phyloP scores from a whole-genome alignment of 116 monocot genomes.

The Iris pallida region DNA sequence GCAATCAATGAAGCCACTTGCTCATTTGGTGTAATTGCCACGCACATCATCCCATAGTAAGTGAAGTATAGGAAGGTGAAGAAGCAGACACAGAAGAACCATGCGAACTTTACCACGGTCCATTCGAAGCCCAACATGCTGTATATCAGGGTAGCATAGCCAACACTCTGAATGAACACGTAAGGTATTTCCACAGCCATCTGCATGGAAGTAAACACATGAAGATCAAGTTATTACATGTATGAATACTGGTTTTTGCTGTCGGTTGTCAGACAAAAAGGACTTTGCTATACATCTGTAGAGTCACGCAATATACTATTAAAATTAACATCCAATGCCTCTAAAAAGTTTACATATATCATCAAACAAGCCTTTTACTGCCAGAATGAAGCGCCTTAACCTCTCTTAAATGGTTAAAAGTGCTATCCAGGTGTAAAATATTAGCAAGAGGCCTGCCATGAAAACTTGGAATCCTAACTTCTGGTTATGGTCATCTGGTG shows the following conservation, averaged over 20 bases:
- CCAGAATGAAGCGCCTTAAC: no score
- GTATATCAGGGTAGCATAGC: conserved; percentile 50
- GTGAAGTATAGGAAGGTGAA: conserved; percentile 69
- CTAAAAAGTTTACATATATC: no score
- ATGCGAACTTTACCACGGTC: conserved; percentile 63
- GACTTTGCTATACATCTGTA: no score
- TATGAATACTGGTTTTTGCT: background rate
- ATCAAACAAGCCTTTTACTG: no score
- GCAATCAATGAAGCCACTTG: conserved; percentile 49
- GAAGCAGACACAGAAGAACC: conserved; percentile 55
- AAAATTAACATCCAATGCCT: no score
- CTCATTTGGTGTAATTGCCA: conserved; percentile 61
- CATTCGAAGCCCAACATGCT: conserved; percentile 64
- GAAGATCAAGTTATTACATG: background rate
- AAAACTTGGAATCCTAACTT: no score
- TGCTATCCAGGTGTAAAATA: no score
- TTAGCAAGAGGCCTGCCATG: no score
- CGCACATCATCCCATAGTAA: conserved; percentile 69
- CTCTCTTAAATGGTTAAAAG: no score
- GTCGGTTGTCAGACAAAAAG: background rate
- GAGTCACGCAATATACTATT: no score
- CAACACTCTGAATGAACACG: conserved; percentile 43
- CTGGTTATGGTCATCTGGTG: no score
- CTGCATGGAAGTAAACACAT: conserved; percentile 18
- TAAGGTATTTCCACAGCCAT: conserved; percentile 61